Evolutionary conservation across 2,329 filamentous ascomycete species (phyloP), one percentile per base, ranked within the genome.

Genomic region (Alternaria incomplexa): DNA sequence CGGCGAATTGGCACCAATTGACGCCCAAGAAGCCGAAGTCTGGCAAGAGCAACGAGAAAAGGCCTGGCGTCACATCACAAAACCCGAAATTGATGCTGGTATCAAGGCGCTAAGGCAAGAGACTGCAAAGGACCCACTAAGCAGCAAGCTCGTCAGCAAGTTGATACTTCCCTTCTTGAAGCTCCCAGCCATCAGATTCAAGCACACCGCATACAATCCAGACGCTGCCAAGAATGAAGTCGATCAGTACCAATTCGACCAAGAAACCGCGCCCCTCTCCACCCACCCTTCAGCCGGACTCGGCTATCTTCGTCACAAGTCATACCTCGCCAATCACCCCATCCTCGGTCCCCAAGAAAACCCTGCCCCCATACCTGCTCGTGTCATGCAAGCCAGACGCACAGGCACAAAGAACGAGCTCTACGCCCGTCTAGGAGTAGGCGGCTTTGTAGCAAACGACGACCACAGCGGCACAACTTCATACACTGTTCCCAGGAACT

Each of bases 271-370:
- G 66, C 64, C 81, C 64, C 86, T 87, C 1, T 85, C 84, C 61
- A 90, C 89, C 8, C 89, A 91, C 76, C 89, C 89, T 3, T 89
- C 87, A 5, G 89, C 87, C 5, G 89, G 89, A 65, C 81, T 91
- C 6, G 85, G 86, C 13, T 90, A 91, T 73, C 79, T 86, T 4
- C 84, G 87, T 52, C 86, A 85, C 12, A 82, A 83, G 58, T 81
- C 85, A 22, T 81, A 85, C 70, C 78, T 88, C 47, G 80, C 84
- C 68, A 90, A 90, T 71, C 87, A 90, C 72, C 86, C 88, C 3
- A 74, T 85, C 28, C 85, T 86, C 68, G 89, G 89, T 5, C 89
- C 89, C 10, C 88, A 89, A 70, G 77, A 78, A 3, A 71, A 80
- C 26, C 81, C 81, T 23, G 72, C 83, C 5, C 88, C 88, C 0